Conservation (phyloP, 176 grass and related monocot genomes). For the Triticum aestivum region IWGSC_CS_RefSeq_v2.1 NC_057810.1:493712483-493712982, state of each 20-base stretch:
- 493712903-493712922: slow-evolving; percentile 85
- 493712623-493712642: slow-evolving; percentile 66
- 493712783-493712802: slow-evolving; percentile 67
- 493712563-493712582: slow-evolving; percentile 36
- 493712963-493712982: slow-evolving; percentile 80
- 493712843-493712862: slow-evolving; percentile 82
- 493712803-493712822: slow-evolving; percentile 71
- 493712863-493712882: slow-evolving; percentile 59
- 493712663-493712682: slow-evolving; percentile 36
- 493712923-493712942: slow-evolving; percentile 40
- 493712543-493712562: slow-evolving; percentile 91
- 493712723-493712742: slow-evolving; percentile 74
- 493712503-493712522: slow-evolving; percentile 86
- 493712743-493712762: slow-evolving; percentile 31
- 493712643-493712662: slow-evolving; percentile 48
- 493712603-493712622: slow-evolving; percentile 58
- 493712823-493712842: slow-evolving; percentile 91
- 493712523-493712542: slow-evolving; percentile 68
- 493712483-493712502: slow-evolving; percentile 96
- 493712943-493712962: slow-evolving; percentile 57
- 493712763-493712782: slow-evolving; percentile 3
- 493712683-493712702: slow-evolving; percentile 46
- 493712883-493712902: slow-evolving; percentile 39
- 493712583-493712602: slow-evolving; percentile 20
- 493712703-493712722: slow-evolving; percentile 43